A percentile compares a stretch with the other conserved stretches of the same genome.
Conservation (phyloP, 768 basidiomycete species). For the Butyriboletus loyo region DNA sequence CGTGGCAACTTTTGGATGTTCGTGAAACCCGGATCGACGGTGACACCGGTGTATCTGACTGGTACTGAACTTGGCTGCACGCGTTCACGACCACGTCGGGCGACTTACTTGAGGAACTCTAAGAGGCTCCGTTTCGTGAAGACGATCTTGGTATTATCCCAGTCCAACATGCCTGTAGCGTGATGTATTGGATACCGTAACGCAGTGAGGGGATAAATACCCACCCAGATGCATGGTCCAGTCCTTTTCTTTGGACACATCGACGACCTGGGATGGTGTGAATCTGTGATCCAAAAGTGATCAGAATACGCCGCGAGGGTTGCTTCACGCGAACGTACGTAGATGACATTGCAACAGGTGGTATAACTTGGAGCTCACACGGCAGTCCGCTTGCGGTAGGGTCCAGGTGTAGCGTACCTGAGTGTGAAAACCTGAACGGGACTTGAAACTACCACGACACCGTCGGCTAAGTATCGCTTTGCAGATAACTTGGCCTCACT, state of each 20-base stretch:
- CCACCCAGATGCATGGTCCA: conserved; percentile 68
- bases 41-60: conserved; percentile 65
- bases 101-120: conserved; percentile 70
- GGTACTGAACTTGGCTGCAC: conserved; percentile 24
- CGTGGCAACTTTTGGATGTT: conserved; percentile 77
- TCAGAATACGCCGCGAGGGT: conserved; percentile 2
- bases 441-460: not conserved
- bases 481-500: too few relatives aligned
- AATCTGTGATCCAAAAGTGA: conserved; percentile 39
- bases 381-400: not conserved
- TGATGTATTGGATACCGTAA: not conserved
- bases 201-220: conserved; percentile 11
- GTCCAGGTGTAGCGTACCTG: not conserved
- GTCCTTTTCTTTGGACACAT: conserved; percentile 66
- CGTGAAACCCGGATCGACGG: conserved; percentile 71
- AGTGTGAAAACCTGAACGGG: not conserved
- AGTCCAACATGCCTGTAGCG: conserved; percentile 68
- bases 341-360: conserved; percentile 18
- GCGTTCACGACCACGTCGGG: not conserved
- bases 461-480: too few relatives aligned
- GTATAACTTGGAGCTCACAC: not conserved
- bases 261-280: conserved; percentile 52
- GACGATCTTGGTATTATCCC: conserved; percentile 72
- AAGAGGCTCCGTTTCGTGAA: conserved; percentile 76
- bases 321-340: conserved; percentile 15